phyloP scores from a whole-genome alignment of 179 eudicot genomes.

The Corrigiola litoralis region DNA sequence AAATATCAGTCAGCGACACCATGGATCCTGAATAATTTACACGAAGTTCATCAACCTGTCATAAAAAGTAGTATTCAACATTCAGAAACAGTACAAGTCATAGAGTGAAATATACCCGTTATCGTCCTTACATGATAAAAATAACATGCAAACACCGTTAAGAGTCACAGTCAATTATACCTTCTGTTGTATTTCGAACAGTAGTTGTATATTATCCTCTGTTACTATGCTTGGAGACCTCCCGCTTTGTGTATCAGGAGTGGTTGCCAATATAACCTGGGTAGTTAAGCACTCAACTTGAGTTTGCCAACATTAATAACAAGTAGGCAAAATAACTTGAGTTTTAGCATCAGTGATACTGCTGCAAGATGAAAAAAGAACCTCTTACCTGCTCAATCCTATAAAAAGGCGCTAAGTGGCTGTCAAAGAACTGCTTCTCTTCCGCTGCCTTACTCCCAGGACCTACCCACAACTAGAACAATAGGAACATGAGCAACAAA shows the following conservation, averaged over 20 bases:
- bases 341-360: not conserved
- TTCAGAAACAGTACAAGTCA: constrained; percentile 1
- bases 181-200: constrained; percentile 89
- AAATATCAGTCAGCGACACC: constrained; percentile 78
- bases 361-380: not conserved
- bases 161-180: constrained; percentile 33
- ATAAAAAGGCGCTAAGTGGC: constrained; percentile 92
- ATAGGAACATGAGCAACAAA: constrained; percentile 4
- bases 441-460: constrained; percentile 91
- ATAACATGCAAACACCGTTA: constrained; percentile 2
- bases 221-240: constrained; percentile 75
- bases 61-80: not conserved
- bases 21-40: constrained; percentile 75
- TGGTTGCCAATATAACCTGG: constrained; percentile 84
- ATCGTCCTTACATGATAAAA: not conserved
- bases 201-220: constrained; percentile 75
- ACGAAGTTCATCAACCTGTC: constrained; percentile 78
- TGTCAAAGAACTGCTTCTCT: constrained; percentile 84
- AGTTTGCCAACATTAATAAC: not conserved
- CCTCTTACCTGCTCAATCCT: constrained; percentile 87
- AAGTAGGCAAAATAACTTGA: not conserved
- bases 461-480: constrained; percentile 92
- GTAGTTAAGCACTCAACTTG: constrained; percentile 5
- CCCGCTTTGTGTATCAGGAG: constrained; percentile 44
- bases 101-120: not conserved